A percentile compares a stretch with the other conserved stretches of the same genome.
Conservation (phyloP, 1,284 basidiomycete genomes). For the Ceratobasidium sp. region DNA sequence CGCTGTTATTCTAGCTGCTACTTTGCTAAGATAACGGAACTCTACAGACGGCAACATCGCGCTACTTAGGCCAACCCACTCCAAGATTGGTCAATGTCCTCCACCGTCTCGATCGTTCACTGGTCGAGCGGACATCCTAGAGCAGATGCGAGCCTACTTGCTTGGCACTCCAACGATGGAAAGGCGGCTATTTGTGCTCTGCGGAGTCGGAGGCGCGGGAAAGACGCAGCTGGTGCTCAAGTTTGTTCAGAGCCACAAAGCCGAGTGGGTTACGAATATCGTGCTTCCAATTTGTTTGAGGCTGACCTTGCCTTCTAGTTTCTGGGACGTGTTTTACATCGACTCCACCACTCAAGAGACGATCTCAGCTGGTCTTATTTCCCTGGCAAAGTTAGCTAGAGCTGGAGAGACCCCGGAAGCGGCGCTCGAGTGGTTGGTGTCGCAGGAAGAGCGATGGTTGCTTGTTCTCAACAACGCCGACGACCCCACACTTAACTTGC, state of each 20-base stretch:
- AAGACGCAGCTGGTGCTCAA: slow-evolving; percentile 15
- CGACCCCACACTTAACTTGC: not conserved
- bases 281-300: too few species aligned
- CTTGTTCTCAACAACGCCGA: slow-evolving; percentile 19
- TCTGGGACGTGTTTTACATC: slow-evolving; percentile 17
- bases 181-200: slow-evolving; percentile 8
- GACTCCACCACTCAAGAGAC: slow-evolving; percentile 20
- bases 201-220: slow-evolving; percentile 16
- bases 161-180: not conserved
- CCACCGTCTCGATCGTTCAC: slow-evolving; percentile 3
- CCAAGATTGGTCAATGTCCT: not conserved
- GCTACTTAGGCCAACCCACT: too few species aligned
- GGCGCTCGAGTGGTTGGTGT: slow-evolving; percentile 31
- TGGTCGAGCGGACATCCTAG: slow-evolving; percentile 1
- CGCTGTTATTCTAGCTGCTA: too few species aligned
- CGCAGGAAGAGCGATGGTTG: slow-evolving; percentile 6
- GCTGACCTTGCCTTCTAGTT: not conserved
- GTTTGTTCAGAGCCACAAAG: not conserved
- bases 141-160: not conserved
- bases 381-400: not conserved
- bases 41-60: too few species aligned
- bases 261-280: not conserved
- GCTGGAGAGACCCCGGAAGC: not conserved
- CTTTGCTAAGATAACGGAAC: too few species aligned
- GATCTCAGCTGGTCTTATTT: not conserved